A percentile compares a stretch with the other conserved stretches of the same genome.
phyloP scores from a whole-genome alignment of 1,284 basidiomycete genomes.

The Apiotrichum laibachii region DNA sequence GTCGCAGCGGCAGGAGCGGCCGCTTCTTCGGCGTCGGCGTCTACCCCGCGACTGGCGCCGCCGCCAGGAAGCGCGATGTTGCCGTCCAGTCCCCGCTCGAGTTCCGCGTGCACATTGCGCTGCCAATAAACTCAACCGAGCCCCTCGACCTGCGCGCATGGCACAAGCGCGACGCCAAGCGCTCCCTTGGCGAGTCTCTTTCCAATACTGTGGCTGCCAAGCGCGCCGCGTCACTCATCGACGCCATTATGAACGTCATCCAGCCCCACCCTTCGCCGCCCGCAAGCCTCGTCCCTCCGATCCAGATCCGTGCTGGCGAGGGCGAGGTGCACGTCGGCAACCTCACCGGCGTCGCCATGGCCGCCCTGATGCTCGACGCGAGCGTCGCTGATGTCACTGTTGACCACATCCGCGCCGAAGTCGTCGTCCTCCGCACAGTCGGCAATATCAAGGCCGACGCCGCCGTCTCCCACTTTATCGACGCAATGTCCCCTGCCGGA shows the following conservation, averaged over 20 bases:
- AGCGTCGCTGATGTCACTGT: slow-evolving; percentile 10
- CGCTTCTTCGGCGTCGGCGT: slow-evolving; percentile 16
- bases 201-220: not conserved
- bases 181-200: not conserved
- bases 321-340: slow-evolving; percentile 8
- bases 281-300: slow-evolving; percentile 6
- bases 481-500: slow-evolving; percentile 8
- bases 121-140: slow-evolving; percentile 4
- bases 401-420: slow-evolving; percentile 10
- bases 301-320: slow-evolving; percentile 9
- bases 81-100: not conserved
- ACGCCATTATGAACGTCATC: not conserved
- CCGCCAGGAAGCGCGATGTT: not conserved
- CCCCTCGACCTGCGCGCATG: not conserved
- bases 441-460: slow-evolving; percentile 7
- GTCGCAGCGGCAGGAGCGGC: not conserved
- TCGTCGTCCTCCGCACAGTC: slow-evolving; percentile 4
- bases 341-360: slow-evolving; percentile 7
- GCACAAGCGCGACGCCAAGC: too few species aligned
- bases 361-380: slow-evolving; percentile 6
- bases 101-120: slow-evolving; percentile 21
- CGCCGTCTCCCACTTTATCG: slow-evolving; percentile 6
- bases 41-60: slow-evolving; percentile 1
- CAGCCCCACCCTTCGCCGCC: not conserved
- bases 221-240: not conserved